Conservation (phyloP, 2,329 filamentous ascomycete species). For the Fusarium concolor region DNA sequence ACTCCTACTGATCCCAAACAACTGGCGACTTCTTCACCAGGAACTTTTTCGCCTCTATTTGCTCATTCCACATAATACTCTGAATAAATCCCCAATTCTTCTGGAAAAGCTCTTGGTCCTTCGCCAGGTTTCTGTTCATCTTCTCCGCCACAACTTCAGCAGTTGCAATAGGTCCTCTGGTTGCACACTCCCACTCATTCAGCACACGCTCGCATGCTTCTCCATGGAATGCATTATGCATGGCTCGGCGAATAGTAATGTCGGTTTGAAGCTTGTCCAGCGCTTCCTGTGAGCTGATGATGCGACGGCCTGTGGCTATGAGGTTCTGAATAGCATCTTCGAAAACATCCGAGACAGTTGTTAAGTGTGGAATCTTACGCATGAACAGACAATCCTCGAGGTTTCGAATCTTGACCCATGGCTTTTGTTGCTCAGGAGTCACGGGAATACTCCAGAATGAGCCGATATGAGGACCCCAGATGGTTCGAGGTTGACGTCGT, state of each 20-base stretch:
- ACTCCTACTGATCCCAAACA: constrained; percentile 3
- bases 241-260: background rate
- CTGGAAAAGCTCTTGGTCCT: constrained; percentile 17
- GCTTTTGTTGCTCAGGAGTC: background rate
- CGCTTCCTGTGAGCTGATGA: background rate
- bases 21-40: background rate
- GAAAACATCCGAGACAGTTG: background rate
- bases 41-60: background rate
- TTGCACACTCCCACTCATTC: constrained; percentile 30
- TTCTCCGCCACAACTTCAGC: background rate
- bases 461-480: constrained; percentile 3
- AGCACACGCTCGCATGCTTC: constrained; percentile 29
- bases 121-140: background rate
- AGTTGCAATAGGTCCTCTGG: constrained; percentile 4
- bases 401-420: background rate
- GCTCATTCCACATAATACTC: background rate
- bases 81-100: constrained; percentile 10
- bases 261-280: background rate
- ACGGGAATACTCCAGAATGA: constrained; percentile 1
- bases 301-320: constrained; percentile 8
- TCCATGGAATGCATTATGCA: constrained; percentile 19
- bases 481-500: background rate
- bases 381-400: constrained; percentile 15
- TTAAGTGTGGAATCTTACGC: background rate
- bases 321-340: constrained; percentile 9